Evolutionary conservation across 179 eudicot genomes (phyloP).

Genomic region (Heliamphora pulchella): DNA sequence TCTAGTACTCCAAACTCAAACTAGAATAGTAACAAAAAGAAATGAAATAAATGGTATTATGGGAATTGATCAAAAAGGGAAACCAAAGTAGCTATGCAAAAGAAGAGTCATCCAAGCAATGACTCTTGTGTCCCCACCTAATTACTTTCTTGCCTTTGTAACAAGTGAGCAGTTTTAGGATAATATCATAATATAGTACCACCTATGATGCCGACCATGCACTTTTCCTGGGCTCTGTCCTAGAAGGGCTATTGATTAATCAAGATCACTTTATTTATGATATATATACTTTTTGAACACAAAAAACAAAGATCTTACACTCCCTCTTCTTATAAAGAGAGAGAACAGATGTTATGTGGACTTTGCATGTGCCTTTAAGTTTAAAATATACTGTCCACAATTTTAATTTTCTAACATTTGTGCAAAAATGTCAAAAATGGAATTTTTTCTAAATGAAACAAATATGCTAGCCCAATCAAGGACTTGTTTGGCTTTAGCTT

Average conservation of each 20-base stretch:
- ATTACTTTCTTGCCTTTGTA: not conserved
- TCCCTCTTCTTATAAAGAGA: not conserved
- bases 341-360: conserved; percentile 15
- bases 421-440: conserved; percentile 4
- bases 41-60: not conserved
- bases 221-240: conserved; percentile 7
- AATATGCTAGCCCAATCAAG: not conserved
- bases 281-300: not conserved
- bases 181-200: not conserved
- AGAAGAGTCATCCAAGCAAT: conserved; percentile 11
- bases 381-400: conserved; percentile 1
- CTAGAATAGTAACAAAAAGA: not conserved
- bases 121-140: conserved; percentile 19
- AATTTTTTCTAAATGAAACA: not conserved
- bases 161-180: not conserved
- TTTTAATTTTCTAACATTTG: not conserved
- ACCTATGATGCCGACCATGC: conserved; percentile 12
- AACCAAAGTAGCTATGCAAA: not conserved
- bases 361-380: conserved; percentile 18
- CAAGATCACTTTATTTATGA: conserved; percentile 18
- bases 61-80: conserved; percentile 10
- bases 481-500: not conserved
- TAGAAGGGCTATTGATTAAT: not conserved
- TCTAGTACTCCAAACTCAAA: not conserved
- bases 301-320: conserved; percentile 11